Conservation (phyloP, 1,284 basidiomycete genomes). For the Cerioporus squamosus region DNA sequence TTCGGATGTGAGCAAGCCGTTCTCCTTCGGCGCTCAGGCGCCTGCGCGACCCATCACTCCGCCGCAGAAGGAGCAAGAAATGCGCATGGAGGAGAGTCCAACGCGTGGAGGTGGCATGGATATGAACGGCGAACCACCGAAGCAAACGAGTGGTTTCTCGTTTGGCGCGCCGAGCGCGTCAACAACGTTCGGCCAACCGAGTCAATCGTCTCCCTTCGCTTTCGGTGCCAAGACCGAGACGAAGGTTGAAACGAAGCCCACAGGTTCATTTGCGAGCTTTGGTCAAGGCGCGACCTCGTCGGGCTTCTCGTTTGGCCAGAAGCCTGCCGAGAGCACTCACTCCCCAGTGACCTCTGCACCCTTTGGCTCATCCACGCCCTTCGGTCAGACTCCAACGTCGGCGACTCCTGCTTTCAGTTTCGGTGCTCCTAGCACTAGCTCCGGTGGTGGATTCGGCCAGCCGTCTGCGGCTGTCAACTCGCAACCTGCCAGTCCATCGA, state of each 20-base stretch:
- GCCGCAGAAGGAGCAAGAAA: constrained; percentile 35
- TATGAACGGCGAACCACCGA: constrained; percentile 26
- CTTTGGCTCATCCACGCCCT: constrained; percentile 24
- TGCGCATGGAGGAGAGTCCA: constrained; percentile 44
- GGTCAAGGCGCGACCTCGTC: constrained; percentile 17
- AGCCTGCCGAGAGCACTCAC: constrained; percentile 26
- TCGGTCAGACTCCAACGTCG: constrained; percentile 27
- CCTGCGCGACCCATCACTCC: constrained; percentile 31
- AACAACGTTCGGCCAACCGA: constrained; percentile 30
- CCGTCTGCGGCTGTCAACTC: constrained; percentile 21
- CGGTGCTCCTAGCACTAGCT: constrained; percentile 16
- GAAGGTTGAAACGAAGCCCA: constrained; percentile 28
- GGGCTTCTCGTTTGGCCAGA: constrained; percentile 31
- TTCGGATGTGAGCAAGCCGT: constrained; percentile 29
- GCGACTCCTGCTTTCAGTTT: constrained; percentile 29
- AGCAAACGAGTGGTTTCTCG: constrained; percentile 22
- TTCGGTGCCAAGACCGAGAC: constrained; percentile 27
- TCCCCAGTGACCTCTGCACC: constrained; percentile 24
- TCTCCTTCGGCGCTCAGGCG: constrained; percentile 27
- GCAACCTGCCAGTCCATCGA: constrained; percentile 33
- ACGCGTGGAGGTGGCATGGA: constrained; percentile 34
- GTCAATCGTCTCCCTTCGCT: constrained; percentile 22
- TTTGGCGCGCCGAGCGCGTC: constrained; percentile 22
- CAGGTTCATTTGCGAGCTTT: constrained; percentile 24
- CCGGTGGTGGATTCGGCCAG: constrained; percentile 34